Conservation (phyloP, 306 rosid genomes). For the Rosa multiflora region DNA sequence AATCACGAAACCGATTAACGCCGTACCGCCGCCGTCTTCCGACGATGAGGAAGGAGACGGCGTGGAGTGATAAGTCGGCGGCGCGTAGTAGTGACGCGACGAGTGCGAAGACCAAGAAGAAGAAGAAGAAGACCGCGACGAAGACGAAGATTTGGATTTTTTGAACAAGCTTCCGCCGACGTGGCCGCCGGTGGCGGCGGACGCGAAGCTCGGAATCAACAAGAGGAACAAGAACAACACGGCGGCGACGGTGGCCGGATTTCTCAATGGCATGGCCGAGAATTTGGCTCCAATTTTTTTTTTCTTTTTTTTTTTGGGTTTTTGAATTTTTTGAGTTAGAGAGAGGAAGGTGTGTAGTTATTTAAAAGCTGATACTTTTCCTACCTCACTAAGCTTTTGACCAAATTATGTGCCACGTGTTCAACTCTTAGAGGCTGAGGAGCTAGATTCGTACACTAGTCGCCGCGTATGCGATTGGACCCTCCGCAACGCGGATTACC, state of each 20-base stretch:
- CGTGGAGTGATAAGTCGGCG: background rate
- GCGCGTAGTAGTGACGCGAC: background rate
- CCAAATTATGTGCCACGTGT: too few species aligned
- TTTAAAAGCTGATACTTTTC: too few species aligned
- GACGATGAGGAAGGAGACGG: background rate
- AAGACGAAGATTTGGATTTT: constrained; percentile 16
- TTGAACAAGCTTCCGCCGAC: constrained; percentile 70
- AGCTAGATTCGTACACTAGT: too few species aligned
- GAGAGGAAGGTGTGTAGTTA: too few species aligned
- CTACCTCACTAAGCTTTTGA: too few species aligned
- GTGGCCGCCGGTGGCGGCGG: constrained; percentile 82
- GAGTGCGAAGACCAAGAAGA: background rate
- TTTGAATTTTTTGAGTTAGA: constrained; percentile 29
- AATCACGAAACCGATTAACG: background rate
- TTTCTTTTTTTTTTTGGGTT: too few species aligned
- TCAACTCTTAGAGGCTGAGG: too few species aligned
- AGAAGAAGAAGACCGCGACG: background rate
- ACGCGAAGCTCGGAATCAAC: constrained; percentile 49
- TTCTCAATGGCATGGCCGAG: background rate
- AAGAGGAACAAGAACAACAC: constrained; percentile 45
- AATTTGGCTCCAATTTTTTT: too few species aligned
- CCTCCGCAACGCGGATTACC: too few species aligned
- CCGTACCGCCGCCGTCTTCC: background rate
- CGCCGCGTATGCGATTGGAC: too few species aligned
- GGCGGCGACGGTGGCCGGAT: constrained; percentile 54